Conservation (phyloP, 345 rosid genomes). For the Eucalyptus sp. region DNA sequence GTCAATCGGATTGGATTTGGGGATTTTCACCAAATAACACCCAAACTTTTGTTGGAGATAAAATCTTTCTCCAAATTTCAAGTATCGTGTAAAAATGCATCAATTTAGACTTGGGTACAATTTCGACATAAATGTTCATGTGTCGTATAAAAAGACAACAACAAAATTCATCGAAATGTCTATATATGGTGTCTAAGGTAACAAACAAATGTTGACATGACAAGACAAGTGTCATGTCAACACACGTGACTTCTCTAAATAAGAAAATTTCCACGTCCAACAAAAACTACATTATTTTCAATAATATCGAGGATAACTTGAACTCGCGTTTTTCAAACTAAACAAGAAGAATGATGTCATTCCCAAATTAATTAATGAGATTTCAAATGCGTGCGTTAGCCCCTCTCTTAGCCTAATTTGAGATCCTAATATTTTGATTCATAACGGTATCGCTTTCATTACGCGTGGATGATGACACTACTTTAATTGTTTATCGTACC, state of each 20-base stretch:
- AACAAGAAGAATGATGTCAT: background rate
- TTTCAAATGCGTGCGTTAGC: background rate
- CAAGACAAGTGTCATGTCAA: background rate
- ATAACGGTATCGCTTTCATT: background rate
- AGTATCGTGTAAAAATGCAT: background rate
- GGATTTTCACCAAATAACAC: background rate
- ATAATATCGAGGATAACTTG: background rate
- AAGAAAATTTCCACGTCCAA: background rate
- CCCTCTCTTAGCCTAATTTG: background rate
- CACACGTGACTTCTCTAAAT: background rate
- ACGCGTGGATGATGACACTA: accelerated
- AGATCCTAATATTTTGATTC: background rate
- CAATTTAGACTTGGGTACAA: too few relatives aligned
- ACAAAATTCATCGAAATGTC: background rate
- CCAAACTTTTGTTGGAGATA: background rate
- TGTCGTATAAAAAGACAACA: accelerated
- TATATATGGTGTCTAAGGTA: background rate
- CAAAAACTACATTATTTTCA: background rate
- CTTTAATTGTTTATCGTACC: background rate
- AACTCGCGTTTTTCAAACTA: background rate
- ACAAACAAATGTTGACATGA: background rate
- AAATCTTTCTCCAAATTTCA: background rate
- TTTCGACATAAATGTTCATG: accelerated
- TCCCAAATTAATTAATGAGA: background rate
- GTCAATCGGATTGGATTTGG: background rate